Percentiles rank a stretch among this genome's conserved stretches.
Conservation (phyloP, 768 basidiomycete genomes). For the Phylloporus scabripes region DNA sequence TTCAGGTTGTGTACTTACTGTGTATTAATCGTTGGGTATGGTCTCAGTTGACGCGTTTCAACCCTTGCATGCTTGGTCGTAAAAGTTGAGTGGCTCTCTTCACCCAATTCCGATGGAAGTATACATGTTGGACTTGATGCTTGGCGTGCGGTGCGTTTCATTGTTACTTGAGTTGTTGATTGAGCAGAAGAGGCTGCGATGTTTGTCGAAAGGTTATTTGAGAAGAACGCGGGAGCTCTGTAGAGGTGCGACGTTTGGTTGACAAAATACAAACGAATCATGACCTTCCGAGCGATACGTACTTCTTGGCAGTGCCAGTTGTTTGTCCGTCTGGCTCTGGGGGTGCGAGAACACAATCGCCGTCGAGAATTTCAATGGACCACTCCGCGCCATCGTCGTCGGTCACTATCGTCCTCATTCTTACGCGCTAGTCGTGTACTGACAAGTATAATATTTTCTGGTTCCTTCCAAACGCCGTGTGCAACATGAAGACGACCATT, state of each 20-base stretch:
- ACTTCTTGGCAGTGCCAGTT: constrained; percentile 7
- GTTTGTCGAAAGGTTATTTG: constrained; percentile 13
- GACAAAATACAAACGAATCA: constrained; percentile 9
- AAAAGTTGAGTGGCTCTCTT: neutral
- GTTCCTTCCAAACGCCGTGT: neutral
- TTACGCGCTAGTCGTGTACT: constrained; percentile 2
- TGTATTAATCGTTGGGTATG: neutral
- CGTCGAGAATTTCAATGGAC: constrained; percentile 31
- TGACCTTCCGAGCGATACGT: constrained; percentile 9
- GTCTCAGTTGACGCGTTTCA: neutral
- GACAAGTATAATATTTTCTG: neutral
- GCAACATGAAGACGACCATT: neutral
- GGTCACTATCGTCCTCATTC: constrained; percentile 11
- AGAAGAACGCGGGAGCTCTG: constrained; percentile 20
- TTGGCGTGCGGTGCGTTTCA: neutral
- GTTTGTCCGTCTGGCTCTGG: constrained; percentile 20
- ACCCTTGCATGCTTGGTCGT: neutral
- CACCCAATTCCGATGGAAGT: neutral
- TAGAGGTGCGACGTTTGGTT: neutral
- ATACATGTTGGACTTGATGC: neutral
- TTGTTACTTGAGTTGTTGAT: neutral
- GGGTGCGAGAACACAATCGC: constrained; percentile 6
- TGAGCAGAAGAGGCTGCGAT: neutral
- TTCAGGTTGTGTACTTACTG: constrained; percentile 10
- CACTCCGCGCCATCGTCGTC: constrained; percentile 24